Base-by-base conservation (phyloP, 202 grass and related monocot species). In the Carex arenaria region DNA sequence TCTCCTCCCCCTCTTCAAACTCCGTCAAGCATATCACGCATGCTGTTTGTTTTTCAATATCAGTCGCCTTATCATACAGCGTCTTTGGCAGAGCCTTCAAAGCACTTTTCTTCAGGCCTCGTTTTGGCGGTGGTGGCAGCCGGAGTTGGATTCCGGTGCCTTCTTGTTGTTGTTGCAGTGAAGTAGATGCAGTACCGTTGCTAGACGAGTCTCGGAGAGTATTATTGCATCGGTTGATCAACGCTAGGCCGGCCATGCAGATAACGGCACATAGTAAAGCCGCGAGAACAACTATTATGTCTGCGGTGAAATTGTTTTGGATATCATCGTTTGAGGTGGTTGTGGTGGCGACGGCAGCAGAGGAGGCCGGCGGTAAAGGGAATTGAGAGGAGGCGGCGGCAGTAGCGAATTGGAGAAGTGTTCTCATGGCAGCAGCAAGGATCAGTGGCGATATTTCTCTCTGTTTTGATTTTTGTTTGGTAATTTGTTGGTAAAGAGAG, bases 11-110 rank as follows among this genome's bases (percentile, higher is more conserved):
- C 1, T 68, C 43, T 26, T 68, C 23, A 11, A 82, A 82, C 12
- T 82, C 80, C 36, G 8, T 82, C 45, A 82, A 22, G 23, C 80
- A 82, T 82, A 82, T 82, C 40, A 19, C 80, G 23, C 80, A 82
- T 43, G 68, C 80, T 0, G 26, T 67, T 17, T 67, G 80, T 9
- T 82, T 82, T 34, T 67, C 38, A 5, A 52, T 31, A 56, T 53
- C 64, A 11, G 7, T 30, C 2, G 12, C 1, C 5, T 51, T 49
- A 36, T 64, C 78, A 3, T 82, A 82, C 49, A 8, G 10, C 3
- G 31, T 66, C 45, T 82, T 82, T 10, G 80, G 80, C 17, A 82
- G 30, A 68, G 62, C 43, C 22, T 36, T 82, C 45, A 82, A 53
- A n/a, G 61, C 61, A 17, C 64, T 82, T 43, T 82, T 82, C 23